Conservation (phyloP, 2,329 filamentous ascomycete species). For the Ophiosphaerella herpotricha region DNA sequence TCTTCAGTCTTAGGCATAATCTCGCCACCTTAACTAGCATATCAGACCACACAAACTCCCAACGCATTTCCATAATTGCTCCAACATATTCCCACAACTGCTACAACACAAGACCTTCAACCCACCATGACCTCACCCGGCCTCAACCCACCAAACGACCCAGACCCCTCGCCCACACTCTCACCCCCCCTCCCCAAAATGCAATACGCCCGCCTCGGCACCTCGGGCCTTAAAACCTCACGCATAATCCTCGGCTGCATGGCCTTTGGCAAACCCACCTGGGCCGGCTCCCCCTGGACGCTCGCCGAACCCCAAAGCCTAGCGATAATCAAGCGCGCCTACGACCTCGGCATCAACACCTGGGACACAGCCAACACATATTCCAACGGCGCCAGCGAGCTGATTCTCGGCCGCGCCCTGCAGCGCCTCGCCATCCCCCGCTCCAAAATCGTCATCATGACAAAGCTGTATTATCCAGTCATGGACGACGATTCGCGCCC, state of each 20-base stretch:
- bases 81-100: too few relatives aligned
- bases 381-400: slow-evolving; percentile 35
- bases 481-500: slow-evolving; percentile 7
- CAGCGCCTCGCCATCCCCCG: slow-evolving; percentile 34
- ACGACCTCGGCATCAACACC: slow-evolving; percentile 50
- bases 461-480: slow-evolving; percentile 27
- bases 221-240: slow-evolving; percentile 50
- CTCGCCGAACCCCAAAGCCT: slow-evolving; percentile 46
- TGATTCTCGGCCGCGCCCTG: slow-evolving; percentile 35
- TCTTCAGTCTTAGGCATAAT: too few relatives aligned
- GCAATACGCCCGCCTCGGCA: slow-evolving; percentile 34
- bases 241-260: slow-evolving; percentile 31
- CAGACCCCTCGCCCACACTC: too few relatives aligned
- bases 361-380: slow-evolving; percentile 47
- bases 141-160: too few relatives aligned
- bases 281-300: slow-evolving; percentile 30
- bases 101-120: too few relatives aligned
- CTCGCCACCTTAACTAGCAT: too few relatives aligned
- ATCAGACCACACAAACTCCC: too few relatives aligned
- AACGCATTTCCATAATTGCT: too few relatives aligned
- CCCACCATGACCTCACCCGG: too few relatives aligned
- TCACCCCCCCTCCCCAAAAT: slow-evolving; percentile 1
- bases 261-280: slow-evolving; percentile 24
- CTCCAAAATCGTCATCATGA: slow-evolving; percentile 34
- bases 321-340: slow-evolving; percentile 48